Evolutionary conservation across 2,329 filamentous ascomycete species (phyloP), one percentile per base, ranked within the genome.

Genomic region (Phialemonium atrogriseum): DNA sequence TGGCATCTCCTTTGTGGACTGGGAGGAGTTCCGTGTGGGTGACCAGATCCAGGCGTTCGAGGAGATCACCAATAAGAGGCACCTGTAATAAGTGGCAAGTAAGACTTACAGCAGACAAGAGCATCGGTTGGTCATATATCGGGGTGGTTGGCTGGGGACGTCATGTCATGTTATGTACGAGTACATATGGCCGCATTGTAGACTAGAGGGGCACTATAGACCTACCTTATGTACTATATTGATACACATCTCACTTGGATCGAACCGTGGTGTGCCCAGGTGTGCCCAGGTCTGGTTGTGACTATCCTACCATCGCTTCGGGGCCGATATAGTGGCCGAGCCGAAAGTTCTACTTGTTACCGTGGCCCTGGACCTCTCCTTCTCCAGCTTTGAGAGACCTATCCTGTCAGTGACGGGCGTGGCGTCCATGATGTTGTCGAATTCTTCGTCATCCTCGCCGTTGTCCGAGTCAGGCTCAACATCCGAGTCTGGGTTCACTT

Each of bases 371-470:
- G 62, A 56, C 23, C 69, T 59, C 45, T 76, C 70, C 54, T 68
- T 74, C 38, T 76, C 69, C 24, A 77, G 53, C 52, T 61, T 72
- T 3, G 58, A 55, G 34, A 77, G 48, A 0, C 89, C 89, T 10
- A 83, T 84, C 33, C 81, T 75, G 53, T 95, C 89, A 0, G 88
- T 95, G 12, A 93, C 76, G 0, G 86, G 86, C 4, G 85, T 89
- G 0, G 91, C 89, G 45, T 88, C 77, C 50, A 95, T 94, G 55
- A 98, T 93, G 43, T 81, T 81, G 50, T 96, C 89, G 50, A 96
- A 94, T 30, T 86, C 81, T 27, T 83, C 82, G 33, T 91, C 81
- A 5, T 64, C 72, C 16, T 61, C 64, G 27, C 39, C 71, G 34
- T 81, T 73, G 40, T 86, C 82, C 4, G 80, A 84, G 38, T 83